Conservation (phyloP, 345 rosid species). For the Gossypium rotundifolium region DNA sequence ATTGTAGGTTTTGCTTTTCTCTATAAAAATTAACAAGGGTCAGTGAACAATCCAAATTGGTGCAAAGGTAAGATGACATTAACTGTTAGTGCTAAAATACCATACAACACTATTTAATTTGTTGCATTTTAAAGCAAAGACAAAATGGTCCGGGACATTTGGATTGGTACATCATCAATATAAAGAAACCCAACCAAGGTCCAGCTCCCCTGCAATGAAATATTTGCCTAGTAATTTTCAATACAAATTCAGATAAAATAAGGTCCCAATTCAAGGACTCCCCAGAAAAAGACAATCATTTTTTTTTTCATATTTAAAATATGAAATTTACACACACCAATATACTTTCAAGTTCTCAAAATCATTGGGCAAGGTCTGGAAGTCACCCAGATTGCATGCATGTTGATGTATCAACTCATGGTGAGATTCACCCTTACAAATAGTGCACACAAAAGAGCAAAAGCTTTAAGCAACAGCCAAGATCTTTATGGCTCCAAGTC, state of each 20-base stretch:
- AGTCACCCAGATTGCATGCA: background rate
- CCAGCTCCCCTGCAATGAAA: no score
- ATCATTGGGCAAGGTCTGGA: background rate
- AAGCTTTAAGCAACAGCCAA: background rate
- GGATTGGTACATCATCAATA: background rate
- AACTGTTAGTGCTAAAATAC: background rate
- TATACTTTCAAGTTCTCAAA: background rate
- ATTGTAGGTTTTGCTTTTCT: background rate
- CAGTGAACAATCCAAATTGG: background rate
- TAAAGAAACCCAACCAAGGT: background rate
- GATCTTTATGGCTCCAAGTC: background rate
- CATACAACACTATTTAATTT: background rate
- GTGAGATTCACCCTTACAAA: background rate
- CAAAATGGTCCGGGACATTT: background rate
- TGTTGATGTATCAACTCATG: background rate
- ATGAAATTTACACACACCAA: background rate
- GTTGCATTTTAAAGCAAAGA: background rate
- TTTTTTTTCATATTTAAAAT: background rate
- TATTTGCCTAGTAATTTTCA: background rate
- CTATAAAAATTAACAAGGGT: background rate
- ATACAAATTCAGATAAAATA: background rate
- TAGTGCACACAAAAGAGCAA: background rate
- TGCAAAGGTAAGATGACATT: background rate
- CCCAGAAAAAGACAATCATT: background rate
- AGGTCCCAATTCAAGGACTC: background rate